Evolutionary conservation across 2,329 filamentous ascomycete genomes (phyloP), one percentile per base, ranked within the genome.

Genomic region (Cadophora gregata): DNA sequence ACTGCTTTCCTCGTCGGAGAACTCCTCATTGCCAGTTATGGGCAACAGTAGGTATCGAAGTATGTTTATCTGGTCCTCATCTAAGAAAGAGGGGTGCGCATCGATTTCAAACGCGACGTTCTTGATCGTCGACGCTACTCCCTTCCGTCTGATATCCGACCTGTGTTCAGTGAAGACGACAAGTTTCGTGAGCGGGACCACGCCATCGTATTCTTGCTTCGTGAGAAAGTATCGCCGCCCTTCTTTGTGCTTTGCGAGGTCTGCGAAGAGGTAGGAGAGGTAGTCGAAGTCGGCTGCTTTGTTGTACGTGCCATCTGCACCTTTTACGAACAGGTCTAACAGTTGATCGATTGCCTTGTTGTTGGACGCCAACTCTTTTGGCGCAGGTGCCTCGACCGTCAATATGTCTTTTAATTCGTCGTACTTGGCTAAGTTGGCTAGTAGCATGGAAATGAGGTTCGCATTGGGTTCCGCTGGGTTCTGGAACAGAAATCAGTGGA

Each of bases 81-180:
- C 84, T 55, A 97, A 80, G 62, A 97, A 89, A 1, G 84, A 81
- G 0, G 86, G 82, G 74, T 98, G 95, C 0, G 90, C 86, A 3
- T 86, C 80, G 6, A 95, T 80, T 74, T 96, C 91, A 76, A 99
- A 98, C 7, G 93, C 89, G 33, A 92, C 88, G 76, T 99, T 99
- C 79, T 98, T 98, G 77, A 99, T 93, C 10, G 93, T 96, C 68
- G 90, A 93, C 8, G 95, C 95, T n/a, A 97, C 94, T n/a, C 96
- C 96, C 74, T 93, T 93, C 63, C 96, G 86, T 66, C 96, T 88
- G 63, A 97, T 88, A 31, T 90, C 86, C 2, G 92, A 96, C 73
- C 86, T 84, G 80, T 97, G 93, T 78, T 97, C 93, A 0, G 96
- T 98, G 78, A 98, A 98, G 67, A 98, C 95, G 67, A 91, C 91